A percentile compares a stretch with the other conserved stretches of the same genome.
phyloP scores from a whole-genome alignment of 495 filamentous ascomycete genomes.

The Penicillium herquei region DNA sequence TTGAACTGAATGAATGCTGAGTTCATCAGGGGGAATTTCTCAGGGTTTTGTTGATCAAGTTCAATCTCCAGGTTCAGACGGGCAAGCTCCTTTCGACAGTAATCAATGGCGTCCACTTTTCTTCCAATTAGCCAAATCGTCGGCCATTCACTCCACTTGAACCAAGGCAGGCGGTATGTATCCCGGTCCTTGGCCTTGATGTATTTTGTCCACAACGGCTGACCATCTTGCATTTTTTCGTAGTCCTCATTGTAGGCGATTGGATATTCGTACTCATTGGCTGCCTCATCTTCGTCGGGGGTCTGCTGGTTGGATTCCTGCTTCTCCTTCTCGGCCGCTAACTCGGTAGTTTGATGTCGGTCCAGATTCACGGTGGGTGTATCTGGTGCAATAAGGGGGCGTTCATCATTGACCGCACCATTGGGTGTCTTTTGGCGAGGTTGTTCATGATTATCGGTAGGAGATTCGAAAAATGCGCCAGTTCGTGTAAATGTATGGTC shows the following conservation, averaged over 20 bases:
- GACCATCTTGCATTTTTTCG: constrained; percentile 59
- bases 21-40: constrained; percentile 91
- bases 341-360: constrained; percentile 25
- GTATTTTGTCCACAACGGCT: constrained; percentile 80
- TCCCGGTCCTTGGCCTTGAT: constrained; percentile 78
- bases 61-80: constrained; percentile 92
- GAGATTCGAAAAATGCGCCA: constrained; percentile 46
- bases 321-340: constrained; percentile 10
- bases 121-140: constrained; percentile 76
- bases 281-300: constrained; percentile 35
- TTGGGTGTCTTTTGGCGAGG: not conserved
- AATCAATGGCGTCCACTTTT: constrained; percentile 94
- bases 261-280: constrained; percentile 61
- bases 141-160: constrained; percentile 77
- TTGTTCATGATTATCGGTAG: constrained; percentile 4
- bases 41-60: constrained; percentile 79
- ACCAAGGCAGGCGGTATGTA: constrained; percentile 75
- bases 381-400: constrained; percentile 19
- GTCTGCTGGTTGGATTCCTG: constrained; percentile 30
- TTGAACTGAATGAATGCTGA: constrained; percentile 99
- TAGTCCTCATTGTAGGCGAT: constrained; percentile 65
- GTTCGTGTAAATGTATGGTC: constrained; percentile 50
- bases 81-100: constrained; percentile 84
- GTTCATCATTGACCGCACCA: not conserved
- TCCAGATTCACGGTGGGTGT: constrained; percentile 2